phyloP scores from a whole-genome alignment of 257 asterid species.

The Gentiana dahurica region DNA sequence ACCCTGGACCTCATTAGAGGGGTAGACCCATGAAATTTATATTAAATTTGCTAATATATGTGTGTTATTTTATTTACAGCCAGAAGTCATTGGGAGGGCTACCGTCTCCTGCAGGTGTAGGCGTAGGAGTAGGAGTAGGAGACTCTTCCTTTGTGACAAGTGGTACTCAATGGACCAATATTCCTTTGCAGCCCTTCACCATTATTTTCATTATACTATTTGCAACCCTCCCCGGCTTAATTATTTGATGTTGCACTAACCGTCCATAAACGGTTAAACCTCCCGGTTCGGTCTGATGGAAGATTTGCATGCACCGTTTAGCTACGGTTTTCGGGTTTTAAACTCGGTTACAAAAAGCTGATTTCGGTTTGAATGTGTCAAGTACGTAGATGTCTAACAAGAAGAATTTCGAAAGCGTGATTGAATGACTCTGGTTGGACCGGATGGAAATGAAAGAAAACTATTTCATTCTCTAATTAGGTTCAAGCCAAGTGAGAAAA shows the following conservation, averaged over 20 bases:
- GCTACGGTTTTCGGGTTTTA: neutral
- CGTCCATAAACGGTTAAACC: no score
- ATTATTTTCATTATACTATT: conserved; percentile 4
- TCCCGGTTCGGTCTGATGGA: neutral
- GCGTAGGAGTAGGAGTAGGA: conserved; percentile 13
- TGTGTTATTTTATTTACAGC: conserved; percentile 23
- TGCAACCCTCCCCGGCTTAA: conserved; percentile 6
- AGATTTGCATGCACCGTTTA: no score
- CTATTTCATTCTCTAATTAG: no score
- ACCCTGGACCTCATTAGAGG: no score
- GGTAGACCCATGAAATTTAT: no score
- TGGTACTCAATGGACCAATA: conserved; percentile 10
- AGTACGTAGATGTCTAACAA: neutral
- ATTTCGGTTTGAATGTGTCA: neutral
- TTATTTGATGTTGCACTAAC: conserved; percentile 10
- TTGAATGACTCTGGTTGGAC: no score
- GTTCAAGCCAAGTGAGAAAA: no score
- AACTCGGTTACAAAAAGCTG: no score
- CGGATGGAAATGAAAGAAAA: no score
- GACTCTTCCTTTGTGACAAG: conserved; percentile 27
- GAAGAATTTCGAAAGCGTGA: neutral
- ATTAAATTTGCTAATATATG: neutral
- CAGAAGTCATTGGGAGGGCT: conserved; percentile 40
- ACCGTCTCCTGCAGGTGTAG: neutral
- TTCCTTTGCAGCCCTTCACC: conserved; percentile 1